Base-by-base conservation (phyloP, 345 rosid species). In the Noccaea bulbosa region DNA sequence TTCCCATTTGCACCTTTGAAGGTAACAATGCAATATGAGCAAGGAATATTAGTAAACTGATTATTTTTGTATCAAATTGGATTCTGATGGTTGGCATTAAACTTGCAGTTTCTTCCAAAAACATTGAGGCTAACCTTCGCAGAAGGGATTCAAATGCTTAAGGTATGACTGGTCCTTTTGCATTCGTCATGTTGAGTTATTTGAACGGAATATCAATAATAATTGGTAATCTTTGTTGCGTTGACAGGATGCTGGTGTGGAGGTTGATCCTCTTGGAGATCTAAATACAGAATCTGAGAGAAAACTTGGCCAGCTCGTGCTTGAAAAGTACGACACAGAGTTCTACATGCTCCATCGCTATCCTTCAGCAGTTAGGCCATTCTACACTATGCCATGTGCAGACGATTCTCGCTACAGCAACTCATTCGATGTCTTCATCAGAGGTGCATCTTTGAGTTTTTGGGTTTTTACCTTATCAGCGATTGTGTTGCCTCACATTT, bases 381-480 rank as follows among this genome's bases (percentile, higher is more conserved):
- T 94, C 81, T 91, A 94, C 80, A 94, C 97, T 7, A 94, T 91
- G 99, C 88, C 95, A 16, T 91, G 95, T 78, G 78, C 79, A 11
- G 99, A 89, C 65, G 74, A 87, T 79, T 14, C 91, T 32, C 79
- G 65, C 12, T 94, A 89, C 82, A 88, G 93, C 35, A 91, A 91
- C 77, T 94, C 97, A 30, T 91, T 94, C 74, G 96, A 94, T 78
- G 97, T 94, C 73, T 94, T 94, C 66, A 83, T 94, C 70, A 79
- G 97, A 89, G 96, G 98, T 87, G 77, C 71, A 54, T 33, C 69
- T 48, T 30, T 6, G 16, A 53, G 54, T 46, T 47, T 6, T 1
- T 27, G 0, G 1, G 11, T 53, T 66, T 50, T 24, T 27, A 69
- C 46, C 53, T 56, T 38, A 41, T 27, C 63, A 14, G 27, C 8